Evolutionary conservation across 257 asterid genomes (phyloP).

Genomic region (Solanum sparsipilum): DNA sequence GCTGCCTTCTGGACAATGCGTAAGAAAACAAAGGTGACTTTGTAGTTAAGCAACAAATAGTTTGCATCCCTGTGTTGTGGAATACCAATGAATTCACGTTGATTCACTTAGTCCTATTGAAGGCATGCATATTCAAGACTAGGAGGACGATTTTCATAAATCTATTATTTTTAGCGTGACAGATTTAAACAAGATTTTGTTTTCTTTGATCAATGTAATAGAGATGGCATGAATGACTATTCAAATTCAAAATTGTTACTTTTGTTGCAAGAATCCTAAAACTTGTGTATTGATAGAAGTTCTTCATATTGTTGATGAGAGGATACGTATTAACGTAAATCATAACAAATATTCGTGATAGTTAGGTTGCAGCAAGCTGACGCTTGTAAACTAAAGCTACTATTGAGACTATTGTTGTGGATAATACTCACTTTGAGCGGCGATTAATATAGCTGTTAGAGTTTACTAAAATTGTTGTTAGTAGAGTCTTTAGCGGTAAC

Average conservation of each 20-base stretch:
- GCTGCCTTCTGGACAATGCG: slow-evolving; percentile 94
- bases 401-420: neutral
- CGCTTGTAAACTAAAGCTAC: neutral
- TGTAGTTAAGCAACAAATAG: neutral
- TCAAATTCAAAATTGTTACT: neutral
- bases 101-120: neutral
- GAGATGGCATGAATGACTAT: neutral
- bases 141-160: neutral
- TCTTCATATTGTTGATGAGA: neutral
- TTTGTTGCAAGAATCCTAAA: neutral
- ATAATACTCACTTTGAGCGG: neutral
- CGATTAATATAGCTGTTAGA: neutral
- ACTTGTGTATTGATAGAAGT: neutral
- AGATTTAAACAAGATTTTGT: neutral
- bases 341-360: neutral
- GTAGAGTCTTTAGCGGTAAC: neutral
- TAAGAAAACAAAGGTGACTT: slow-evolving; percentile 19
- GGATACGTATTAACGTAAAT: neutral
- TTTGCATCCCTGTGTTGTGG: neutral
- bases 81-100: neutral
- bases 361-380: no score
- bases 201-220: neutral
- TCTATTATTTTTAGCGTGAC: neutral
- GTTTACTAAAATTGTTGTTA: neutral
- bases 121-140: neutral